Base-by-base conservation (phyloP, 306 rosid species). In the Heteromeles arbutifolia region DNA sequence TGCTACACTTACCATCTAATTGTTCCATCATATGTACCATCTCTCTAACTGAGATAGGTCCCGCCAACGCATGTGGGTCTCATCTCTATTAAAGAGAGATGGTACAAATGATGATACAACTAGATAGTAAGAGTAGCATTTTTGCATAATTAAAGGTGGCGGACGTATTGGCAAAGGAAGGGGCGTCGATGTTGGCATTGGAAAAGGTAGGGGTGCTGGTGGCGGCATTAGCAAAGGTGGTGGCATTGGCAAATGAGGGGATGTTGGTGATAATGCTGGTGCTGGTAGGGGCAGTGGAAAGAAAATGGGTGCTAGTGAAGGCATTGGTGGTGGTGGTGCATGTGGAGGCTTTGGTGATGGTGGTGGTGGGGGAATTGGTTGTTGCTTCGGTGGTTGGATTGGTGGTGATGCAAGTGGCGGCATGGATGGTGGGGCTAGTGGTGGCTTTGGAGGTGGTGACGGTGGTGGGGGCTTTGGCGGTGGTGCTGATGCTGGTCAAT, bases 401-500 rank as follows among this genome's bases (percentile, higher is more conserved):
- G 78, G 74, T 1, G 59, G 52, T 14, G 83, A 65, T 2, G 28
- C 0, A 0, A 67, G 62, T 1, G 70, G 74, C 0, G 69, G 82
- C 11, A 34, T 24, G 2, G 74, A 61, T 14, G 58, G 52, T 2
- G 77, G 67, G 5, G 32, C 4, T 1, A 32, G 81, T 5, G 58
- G 48, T 0, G 81, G 82, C 1, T 10, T n/a, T 34, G 81, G 88
- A 1, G 50, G 50, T 44, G 50, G 15, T 32, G 37, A 32, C 2
- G 2, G 8, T 32, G 37, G 8, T 12, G 45, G 4, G 4, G 45
- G 45, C 14, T 0, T 43, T 1, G 57, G 41, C 1, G 45, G 72
- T 5, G 44, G 32, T 1, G 81, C 70, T 44, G 79, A 78, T 2
- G 79, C 77, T 1, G 67, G 74, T 45, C 67, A 39, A 0, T 64